Conservation (phyloP, 108 stramenopile species). For the Cyclotella choctawhatcheeana region DNA sequence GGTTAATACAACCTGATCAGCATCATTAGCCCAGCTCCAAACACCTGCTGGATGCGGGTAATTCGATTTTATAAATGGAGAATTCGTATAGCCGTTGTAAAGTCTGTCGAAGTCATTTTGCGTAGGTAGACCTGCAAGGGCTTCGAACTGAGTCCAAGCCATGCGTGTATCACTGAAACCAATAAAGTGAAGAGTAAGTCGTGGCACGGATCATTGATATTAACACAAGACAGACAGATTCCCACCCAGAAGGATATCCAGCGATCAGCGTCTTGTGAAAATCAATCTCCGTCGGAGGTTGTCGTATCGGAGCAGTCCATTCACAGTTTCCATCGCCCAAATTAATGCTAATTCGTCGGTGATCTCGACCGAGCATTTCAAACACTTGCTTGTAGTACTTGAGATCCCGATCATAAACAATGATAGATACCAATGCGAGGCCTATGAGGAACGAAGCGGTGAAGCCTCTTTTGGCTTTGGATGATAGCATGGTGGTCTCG, state of each 20-base stretch:
- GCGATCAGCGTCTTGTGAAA: background rate
- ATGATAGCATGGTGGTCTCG: no score
- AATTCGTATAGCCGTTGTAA: background rate
- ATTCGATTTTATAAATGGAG: background rate
- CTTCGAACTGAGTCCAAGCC: background rate
- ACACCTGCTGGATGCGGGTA: background rate
- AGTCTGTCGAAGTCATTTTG: background rate
- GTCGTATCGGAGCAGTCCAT: background rate
- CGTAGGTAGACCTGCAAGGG: background rate
- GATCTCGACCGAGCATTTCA: no score
- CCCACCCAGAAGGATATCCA: conserved; percentile 9
- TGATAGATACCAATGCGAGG: no score
- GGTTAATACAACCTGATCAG: background rate
- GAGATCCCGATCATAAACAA: no score
- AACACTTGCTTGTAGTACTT: no score
- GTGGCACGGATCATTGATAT: no score
- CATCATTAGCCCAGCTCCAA: conserved; percentile 1
- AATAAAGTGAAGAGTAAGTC: background rate
- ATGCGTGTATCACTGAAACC: background rate
- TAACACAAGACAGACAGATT: background rate
- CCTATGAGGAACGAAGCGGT: no score
- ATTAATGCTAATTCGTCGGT: no score
- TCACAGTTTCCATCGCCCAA: conserved; percentile 3
- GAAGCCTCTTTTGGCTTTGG: no score
- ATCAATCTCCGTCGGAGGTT: background rate